phyloP scores from a whole-genome alignment of 2,329 filamentous ascomycete genomes.

The Verticillium nubilum region DNA sequence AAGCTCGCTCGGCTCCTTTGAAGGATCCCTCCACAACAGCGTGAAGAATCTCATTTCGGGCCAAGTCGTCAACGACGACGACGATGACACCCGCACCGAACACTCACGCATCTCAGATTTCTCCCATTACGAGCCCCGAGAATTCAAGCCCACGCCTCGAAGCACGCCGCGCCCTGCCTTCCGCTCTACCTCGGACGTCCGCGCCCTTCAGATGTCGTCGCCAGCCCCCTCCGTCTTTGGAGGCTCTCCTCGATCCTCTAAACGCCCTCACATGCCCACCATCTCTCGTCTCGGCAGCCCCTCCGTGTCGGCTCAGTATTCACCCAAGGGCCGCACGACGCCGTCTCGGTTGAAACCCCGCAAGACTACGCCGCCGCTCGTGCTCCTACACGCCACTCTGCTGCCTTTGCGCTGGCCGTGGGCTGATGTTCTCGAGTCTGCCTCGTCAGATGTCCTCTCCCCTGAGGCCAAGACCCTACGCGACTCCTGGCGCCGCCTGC shows the following conservation, averaged over 20 bases:
- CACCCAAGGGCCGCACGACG: conserved; percentile 47
- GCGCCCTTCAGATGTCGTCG: conserved; percentile 67
- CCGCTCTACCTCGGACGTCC: conserved; percentile 63
- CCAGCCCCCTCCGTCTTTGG: conserved; percentile 52
- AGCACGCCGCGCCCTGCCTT: conserved; percentile 59
- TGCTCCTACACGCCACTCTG: conserved; percentile 72
- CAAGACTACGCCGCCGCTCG: conserved; percentile 57
- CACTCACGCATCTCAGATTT: conserved; percentile 43
- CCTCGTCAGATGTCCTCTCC: conserved; percentile 31
- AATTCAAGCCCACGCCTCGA: conserved; percentile 49
- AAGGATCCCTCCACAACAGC: conserved; percentile 7
- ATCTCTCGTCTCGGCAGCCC: conserved; percentile 55
- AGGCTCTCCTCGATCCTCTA: conserved; percentile 47
- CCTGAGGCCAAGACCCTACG: conserved; percentile 45
- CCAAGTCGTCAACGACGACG: conserved; percentile 26
- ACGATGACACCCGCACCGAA: conserved; percentile 26
- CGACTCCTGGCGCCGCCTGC: conserved; percentile 61
- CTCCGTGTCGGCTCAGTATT: conserved; percentile 43
- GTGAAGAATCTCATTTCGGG: conserved; percentile 1
- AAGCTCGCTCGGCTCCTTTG: conserved; percentile 49
- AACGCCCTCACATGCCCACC: conserved; percentile 37
- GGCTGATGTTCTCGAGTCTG: conserved; percentile 45
- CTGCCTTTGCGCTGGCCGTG: conserved; percentile 65
- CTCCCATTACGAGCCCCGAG: conserved; percentile 36
- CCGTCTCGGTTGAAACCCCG: conserved; percentile 51